Evolutionary conservation across 108 stramenopile species (phyloP), one percentile per base, ranked within the genome.

Genomic region (Ochromonas danica): DNA sequence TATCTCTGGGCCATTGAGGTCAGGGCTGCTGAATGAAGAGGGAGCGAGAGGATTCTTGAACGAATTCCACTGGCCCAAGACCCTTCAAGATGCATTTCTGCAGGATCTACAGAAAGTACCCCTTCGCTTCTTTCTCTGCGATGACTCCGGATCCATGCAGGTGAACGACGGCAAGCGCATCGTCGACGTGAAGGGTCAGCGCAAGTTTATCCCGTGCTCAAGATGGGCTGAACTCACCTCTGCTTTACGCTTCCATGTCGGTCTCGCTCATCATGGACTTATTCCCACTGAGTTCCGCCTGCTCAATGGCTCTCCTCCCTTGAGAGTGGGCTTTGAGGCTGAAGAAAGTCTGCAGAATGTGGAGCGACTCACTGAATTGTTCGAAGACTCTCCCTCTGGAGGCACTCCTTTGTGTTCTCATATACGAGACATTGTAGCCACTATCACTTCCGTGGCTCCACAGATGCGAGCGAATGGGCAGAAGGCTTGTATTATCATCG

Each of bases 401-500:
- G 40, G 40, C 3, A 75, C 72, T 6, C 72, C 72, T 3, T 25
- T 75, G 17, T 75, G 72, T 60, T 14, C 81, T 61, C 93, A 94
- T 62, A 81, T 96, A 43, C 78, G 79, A 22, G 90, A 91, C 61
- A 90, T 96, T 65, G 83, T 75, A 39, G 71, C 79, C 33, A 81
- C 89, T 65, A 82, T 96, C 61, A 40, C 62, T 57, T 85, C 86
- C 22, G 43, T 92, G 85, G 70, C 43, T 28, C 89, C 88, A 0
- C 36, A 80, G 51, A 70, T 96, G 36, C 71, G 63, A 17, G 67
- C 78, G 1, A 85, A 83, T 67, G 93, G 93, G 39, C 88, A 89
- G 41, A 88, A 85, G 51, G 93, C 91, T 0, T 89, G 86, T n/a
- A 82, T 96, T 1, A 85, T 96, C 25, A 63, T 96, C 1, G 93